Evolutionary conservation across 495 filamentous ascomycete species (phyloP), one percentile per base, ranked within the genome.

Genomic region (Xylaria venustula): DNA sequence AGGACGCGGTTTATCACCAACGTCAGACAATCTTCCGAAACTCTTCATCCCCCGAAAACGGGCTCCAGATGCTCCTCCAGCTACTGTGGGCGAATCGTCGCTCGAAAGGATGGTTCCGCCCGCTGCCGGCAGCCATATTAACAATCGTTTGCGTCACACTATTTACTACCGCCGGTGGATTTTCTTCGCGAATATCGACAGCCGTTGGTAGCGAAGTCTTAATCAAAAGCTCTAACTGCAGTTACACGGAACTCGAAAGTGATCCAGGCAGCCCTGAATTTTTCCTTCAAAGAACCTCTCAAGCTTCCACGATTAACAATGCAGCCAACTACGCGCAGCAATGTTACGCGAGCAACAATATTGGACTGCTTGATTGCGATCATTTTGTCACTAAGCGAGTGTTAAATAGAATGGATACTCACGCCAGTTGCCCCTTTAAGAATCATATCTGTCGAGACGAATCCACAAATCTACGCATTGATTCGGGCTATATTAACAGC

Each of bases 1-100:
- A 51, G 19, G 42, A 55, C 25, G 41, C 62, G 3, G 14, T 64
- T 8, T 44, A 64, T n/a, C 62, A 64, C 32, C 56, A 64, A 36
- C 49, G 51, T 42, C 56, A 60, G 42, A 36, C 40, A 15, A 44
- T 46, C 22, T 44, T 63, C 7, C 61, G 54, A 4, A 62, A 62
- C 32, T 55, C 60, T 8, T 42, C 56, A 23, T 15, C 41, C 2
- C 47, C 62, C 6, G 62, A 64, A 17, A 30, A 30, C 34, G 50
- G 56, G 7, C 37, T 60, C 1, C 9, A 22, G 30, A 30, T 45
- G 40, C 53, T 55, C 6, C 14, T 45, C 15, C 6, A 12, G 22
- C 7, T 55, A 28, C 7, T 34, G 15, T 32, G 23, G 37, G 53
- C 23, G 17, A 45, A 45, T n/a, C 12, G 25, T 17, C 12, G 40